Conservation (phyloP, 176 grass and related monocot genomes). For the Oryza australiensis region DNA sequence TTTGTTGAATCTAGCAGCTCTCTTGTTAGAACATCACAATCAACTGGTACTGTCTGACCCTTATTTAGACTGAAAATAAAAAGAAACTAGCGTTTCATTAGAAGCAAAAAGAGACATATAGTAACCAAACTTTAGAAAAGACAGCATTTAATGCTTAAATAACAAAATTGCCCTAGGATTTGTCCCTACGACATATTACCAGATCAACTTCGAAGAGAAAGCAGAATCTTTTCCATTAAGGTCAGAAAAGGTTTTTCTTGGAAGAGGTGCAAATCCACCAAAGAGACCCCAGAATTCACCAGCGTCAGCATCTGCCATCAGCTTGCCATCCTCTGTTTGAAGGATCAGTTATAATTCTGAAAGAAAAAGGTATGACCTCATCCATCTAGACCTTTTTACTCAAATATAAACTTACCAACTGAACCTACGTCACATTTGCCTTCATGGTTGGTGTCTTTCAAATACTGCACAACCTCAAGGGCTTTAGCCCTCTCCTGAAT, state of each 20-base stretch:
- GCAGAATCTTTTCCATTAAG: slow-evolving; percentile 59
- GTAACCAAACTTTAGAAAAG: slow-evolving; percentile 9
- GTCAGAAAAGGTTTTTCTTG: slow-evolving; percentile 77
- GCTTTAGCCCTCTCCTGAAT: slow-evolving; percentile 99
- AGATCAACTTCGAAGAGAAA: slow-evolving; percentile 61
- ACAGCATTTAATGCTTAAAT: slow-evolving; percentile 16
- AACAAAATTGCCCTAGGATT: background rate
- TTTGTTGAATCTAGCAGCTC: slow-evolving; percentile 83
- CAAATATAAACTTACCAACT: slow-evolving; percentile 70
- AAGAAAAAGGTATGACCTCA: background rate
- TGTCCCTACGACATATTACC: slow-evolving; percentile 55
- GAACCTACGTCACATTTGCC: slow-evolving; percentile 86
- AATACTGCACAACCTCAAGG: slow-evolving; percentile 96
- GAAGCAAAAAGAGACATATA: slow-evolving; percentile 24
- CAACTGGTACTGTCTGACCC: slow-evolving; percentile 58
- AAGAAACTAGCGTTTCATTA: slow-evolving; percentile 20
- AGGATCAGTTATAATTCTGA: slow-evolving; percentile 40
- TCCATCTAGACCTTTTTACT: slow-evolving; percentile 31
- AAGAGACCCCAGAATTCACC: slow-evolving; percentile 97
- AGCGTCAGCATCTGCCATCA: slow-evolving; percentile 97
- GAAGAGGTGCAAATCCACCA: slow-evolving; percentile 94
- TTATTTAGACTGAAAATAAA: slow-evolving; percentile 67
- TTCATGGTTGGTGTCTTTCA: slow-evolving; percentile 96
- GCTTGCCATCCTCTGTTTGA: slow-evolving; percentile 84
- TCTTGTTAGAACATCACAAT: slow-evolving; percentile 65